These are phyloP conservation scores for Calonectria pteridis DNA, from an alignment of 2,329 filamentous ascomycete genomes.

Conservation along the genomic window DNA sequence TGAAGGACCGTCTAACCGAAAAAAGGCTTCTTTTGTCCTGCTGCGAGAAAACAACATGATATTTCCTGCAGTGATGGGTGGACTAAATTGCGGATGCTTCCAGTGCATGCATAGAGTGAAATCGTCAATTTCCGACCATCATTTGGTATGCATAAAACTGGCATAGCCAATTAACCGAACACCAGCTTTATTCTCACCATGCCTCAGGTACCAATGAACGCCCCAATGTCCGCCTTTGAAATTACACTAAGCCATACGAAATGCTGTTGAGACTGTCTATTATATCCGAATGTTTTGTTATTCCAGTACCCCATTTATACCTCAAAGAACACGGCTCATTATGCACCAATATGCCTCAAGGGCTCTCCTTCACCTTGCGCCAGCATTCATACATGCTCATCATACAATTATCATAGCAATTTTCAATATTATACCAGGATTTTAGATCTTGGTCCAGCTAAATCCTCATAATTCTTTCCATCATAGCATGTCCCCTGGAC, in stretches of 20 bases:
- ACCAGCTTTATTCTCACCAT: neutral
- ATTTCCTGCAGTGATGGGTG: neutral
- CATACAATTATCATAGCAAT: constrained; percentile 25
- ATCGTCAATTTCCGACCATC: neutral
- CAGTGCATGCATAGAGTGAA: neutral
- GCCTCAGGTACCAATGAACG: neutral
- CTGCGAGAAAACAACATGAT: constrained; percentile 12
- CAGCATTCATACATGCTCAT: constrained; percentile 26
- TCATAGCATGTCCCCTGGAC: constrained; percentile 54
- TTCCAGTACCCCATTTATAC: constrained; percentile 1
- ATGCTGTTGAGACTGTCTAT: constrained; percentile 8
- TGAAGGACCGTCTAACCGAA: neutral
- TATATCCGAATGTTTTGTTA: constrained; percentile 10
- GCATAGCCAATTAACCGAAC: constrained; percentile 23
- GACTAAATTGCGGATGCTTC: neutral
- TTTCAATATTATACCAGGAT: constrained; percentile 12
- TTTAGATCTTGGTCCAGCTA: neutral
- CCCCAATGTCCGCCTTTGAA: neutral
- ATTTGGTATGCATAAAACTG: constrained; percentile 32
- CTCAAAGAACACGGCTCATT: constrained; percentile 15
- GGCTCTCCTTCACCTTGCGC: neutral
- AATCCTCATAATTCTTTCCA: constrained; percentile 8
- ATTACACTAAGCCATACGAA: neutral
- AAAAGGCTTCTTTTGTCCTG: neutral
- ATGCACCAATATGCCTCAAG: constrained; percentile 1